Evolutionary conservation across 2,329 filamentous ascomycete genomes (phyloP).

Genomic region (Coleophoma cylindrospora): DNA sequence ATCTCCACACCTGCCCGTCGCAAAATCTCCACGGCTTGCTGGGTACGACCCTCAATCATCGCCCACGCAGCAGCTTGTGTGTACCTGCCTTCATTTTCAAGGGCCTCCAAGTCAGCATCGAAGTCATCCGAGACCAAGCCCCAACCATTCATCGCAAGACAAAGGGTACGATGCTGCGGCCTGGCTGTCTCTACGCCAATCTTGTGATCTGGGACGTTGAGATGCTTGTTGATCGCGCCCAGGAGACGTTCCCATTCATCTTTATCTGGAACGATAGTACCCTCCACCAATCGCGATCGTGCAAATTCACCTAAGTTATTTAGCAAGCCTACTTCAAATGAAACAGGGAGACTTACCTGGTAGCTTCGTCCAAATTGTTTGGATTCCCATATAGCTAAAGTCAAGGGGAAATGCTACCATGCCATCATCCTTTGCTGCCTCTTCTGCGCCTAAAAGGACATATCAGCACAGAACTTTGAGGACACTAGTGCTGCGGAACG

Average conservation of each 20-base stretch:
- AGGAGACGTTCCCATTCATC: conserved; percentile 58
- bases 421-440: conserved; percentile 59
- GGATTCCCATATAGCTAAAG: conserved; percentile 70
- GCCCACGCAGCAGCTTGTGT: conserved; percentile 75
- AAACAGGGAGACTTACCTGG: conserved; percentile 43
- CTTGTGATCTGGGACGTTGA: conserved; percentile 56
- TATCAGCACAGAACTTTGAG: background rate
- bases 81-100: conserved; percentile 46
- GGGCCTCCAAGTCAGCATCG: conserved; percentile 36
- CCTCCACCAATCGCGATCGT: conserved; percentile 41
- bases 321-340: background rate
- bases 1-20: conserved; percentile 64
- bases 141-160: conserved; percentile 71
- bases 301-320: conserved; percentile 38
- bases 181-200: conserved; percentile 54
- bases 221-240: conserved; percentile 57
- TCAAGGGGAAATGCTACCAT: conserved; percentile 67
- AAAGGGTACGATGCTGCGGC: conserved; percentile 68
- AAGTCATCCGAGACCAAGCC: conserved; percentile 48
- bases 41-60: conserved; percentile 66
- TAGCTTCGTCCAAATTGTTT: conserved; percentile 66
- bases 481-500: conserved; percentile 21
- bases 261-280: conserved; percentile 36
- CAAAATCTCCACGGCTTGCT: conserved; percentile 64
- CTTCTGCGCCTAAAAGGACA: conserved; percentile 47